Percentiles rank a stretch among this genome's conserved stretches.
Conservation (phyloP, 176 grass and related monocot species). For the Coix lacrymajobi region DNA sequence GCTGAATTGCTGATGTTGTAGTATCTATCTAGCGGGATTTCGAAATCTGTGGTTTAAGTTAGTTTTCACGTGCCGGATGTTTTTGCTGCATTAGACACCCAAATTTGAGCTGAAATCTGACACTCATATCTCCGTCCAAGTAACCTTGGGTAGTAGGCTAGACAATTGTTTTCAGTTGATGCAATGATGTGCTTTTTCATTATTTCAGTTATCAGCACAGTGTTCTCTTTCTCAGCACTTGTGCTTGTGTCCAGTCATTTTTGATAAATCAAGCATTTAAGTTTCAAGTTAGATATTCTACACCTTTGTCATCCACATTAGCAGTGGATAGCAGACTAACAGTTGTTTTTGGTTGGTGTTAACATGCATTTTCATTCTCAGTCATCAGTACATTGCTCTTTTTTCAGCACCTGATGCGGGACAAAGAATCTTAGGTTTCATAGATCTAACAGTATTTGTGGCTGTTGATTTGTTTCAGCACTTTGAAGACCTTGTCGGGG, state of each 20-base stretch:
- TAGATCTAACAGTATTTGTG: neutral
- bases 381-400: neutral
- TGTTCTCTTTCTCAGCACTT: neutral
- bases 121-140: neutral
- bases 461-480: slow-evolving; percentile 56
- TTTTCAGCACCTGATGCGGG: neutral
- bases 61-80: neutral
- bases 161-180: neutral
- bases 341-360: neutral
- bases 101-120: neutral
- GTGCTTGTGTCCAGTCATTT: neutral
- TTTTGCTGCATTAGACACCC: neutral
- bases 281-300: neutral
- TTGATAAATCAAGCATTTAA: neutral
- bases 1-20: neutral
- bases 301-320: neutral
- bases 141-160: neutral
- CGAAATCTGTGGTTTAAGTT: neutral
- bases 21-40: neutral
- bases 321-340: neutral
- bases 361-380: neutral
- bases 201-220: neutral
- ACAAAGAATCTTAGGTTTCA: neutral
- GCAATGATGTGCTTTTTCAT: neutral
- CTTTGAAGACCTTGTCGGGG: slow-evolving; percentile 66